Evolutionary conservation across 108 stramenopile genomes (phyloP).

Genomic region (Pelagomonas calceolata): DNA sequence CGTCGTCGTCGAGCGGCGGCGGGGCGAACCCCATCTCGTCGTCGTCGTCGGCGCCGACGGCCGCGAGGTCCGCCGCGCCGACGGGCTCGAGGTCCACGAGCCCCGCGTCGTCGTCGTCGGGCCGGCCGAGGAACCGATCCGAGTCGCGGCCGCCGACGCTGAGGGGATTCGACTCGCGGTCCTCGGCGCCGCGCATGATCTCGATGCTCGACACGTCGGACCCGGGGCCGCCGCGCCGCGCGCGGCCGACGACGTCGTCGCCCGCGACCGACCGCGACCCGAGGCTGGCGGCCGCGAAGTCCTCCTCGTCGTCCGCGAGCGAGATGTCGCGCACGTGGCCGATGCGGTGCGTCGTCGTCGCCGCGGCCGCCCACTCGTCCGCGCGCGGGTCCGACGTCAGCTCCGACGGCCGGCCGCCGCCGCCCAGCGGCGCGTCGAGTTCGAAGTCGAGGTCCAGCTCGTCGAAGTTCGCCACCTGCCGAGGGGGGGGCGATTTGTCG

Average conservation of each 20-base stretch:
- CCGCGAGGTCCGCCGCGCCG: not conserved
- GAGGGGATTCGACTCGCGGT: not conserved
- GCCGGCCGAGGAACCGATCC: not conserved
- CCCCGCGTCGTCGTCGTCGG: not conserved
- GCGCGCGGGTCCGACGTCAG: constrained; percentile 1
- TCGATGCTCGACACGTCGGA: not conserved
- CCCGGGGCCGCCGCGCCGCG: no score
- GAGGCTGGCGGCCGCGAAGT: not conserved
- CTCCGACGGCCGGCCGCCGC: not conserved
- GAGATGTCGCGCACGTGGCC: not conserved
- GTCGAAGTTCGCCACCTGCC: not conserved
- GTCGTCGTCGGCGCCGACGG: not conserved
- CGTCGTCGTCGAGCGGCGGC: not conserved
- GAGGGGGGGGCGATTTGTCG: no score
- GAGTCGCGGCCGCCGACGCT: no score
- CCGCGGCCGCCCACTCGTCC: constrained; percentile 27
- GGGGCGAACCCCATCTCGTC: not conserved
- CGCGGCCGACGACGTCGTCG: no score
- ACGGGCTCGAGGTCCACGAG: not conserved
- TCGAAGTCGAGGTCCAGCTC: not conserved
- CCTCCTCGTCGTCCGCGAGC: not conserved
- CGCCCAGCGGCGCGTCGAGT: not conserved
- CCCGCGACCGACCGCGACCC: no score
- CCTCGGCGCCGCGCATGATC: constrained; percentile 5
- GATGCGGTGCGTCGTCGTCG: not conserved